Evolutionary conservation across 352 stramenopile species (phyloP).

Genomic region (Aphanomyces astaci): DNA sequence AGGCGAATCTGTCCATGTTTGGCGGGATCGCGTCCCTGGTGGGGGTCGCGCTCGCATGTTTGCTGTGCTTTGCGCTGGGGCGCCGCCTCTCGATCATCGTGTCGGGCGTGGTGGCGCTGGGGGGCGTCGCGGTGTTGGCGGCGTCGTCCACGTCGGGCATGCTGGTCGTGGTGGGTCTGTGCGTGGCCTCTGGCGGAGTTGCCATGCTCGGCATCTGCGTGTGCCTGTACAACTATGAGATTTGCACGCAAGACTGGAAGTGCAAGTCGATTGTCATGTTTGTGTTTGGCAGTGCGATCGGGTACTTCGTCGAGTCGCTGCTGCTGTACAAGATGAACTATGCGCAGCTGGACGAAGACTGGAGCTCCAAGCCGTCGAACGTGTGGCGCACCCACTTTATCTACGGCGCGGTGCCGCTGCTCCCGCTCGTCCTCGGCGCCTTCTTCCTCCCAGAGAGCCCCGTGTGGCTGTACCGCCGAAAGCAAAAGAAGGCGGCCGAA

Average conservation of each 20-base stretch:
- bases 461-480: conserved; percentile 64
- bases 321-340: conserved; percentile 65
- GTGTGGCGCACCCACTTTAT: conserved; percentile 78
- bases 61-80: conserved; percentile 48
- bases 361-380: conserved; percentile 57
- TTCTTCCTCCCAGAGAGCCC: conserved; percentile 70
- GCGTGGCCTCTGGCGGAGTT: conserved; percentile 51
- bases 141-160: conserved; percentile 40
- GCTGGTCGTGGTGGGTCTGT: conserved; percentile 63
- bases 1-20: conserved; percentile 67
- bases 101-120: conserved; percentile 52
- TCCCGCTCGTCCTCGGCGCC: conserved; percentile 47
- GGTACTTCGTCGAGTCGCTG: conserved; percentile 70
- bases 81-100: conserved; percentile 55
- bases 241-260: conserved; percentile 80
- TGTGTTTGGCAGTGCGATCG: conserved; percentile 52
- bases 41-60: conserved; percentile 42
- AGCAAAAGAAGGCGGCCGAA: conserved; percentile 61
- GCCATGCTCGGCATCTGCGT: conserved; percentile 70
- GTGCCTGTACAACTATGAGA: conserved; percentile 83
- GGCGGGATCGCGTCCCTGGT: conserved; percentile 43
- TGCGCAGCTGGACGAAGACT: conserved; percentile 50
- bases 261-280: conserved; percentile 84
- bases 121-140: conserved; percentile 56
- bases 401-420: conserved; percentile 58